Evolutionary conservation across 768 basidiomycete genomes (phyloP).

Genomic region (Mycena vulgaris): DNA sequence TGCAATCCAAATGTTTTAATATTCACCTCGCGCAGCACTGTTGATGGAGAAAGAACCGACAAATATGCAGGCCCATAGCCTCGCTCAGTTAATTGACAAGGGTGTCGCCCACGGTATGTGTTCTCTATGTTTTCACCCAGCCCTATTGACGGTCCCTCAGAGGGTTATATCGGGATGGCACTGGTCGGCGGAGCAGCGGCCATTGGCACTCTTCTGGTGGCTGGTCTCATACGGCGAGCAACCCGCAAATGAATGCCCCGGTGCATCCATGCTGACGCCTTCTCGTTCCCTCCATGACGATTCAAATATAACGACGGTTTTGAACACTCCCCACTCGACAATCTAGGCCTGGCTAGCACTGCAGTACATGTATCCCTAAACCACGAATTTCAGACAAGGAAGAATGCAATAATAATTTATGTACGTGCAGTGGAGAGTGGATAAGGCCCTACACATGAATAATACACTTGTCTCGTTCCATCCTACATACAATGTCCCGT

Average conservation of each 20-base stretch:
- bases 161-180: conserved; percentile 99
- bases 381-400: conserved; percentile 16
- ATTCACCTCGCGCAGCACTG: conserved; percentile 66
- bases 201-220: conserved; percentile 80
- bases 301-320: conserved; percentile 23
- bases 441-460: conserved; percentile 14
- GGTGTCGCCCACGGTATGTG: conserved; percentile 84
- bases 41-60: conserved; percentile 93
- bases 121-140: background rate
- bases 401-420: conserved; percentile 36
- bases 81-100: conserved; percentile 88
- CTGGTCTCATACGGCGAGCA: conserved; percentile 90
- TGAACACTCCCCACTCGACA: conserved; percentile 33
- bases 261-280: conserved; percentile 32
- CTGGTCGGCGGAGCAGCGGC: conserved; percentile 93
- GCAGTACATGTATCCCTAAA: conserved; percentile 30
- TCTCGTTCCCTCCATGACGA: conserved; percentile 22
- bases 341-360: conserved; percentile 29
- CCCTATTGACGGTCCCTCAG: conserved; percentile 55
- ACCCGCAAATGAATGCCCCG: conserved; percentile 60
- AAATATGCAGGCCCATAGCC: conserved; percentile 93
- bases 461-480: conserved; percentile 32
- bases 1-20: background rate
- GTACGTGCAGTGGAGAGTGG: background rate
- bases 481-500: conserved; percentile 29